These are phyloP conservation scores for Saturnispora sekii DNA, from an alignment of 805 yeast genomes.

Conservation along the genomic window DNA sequence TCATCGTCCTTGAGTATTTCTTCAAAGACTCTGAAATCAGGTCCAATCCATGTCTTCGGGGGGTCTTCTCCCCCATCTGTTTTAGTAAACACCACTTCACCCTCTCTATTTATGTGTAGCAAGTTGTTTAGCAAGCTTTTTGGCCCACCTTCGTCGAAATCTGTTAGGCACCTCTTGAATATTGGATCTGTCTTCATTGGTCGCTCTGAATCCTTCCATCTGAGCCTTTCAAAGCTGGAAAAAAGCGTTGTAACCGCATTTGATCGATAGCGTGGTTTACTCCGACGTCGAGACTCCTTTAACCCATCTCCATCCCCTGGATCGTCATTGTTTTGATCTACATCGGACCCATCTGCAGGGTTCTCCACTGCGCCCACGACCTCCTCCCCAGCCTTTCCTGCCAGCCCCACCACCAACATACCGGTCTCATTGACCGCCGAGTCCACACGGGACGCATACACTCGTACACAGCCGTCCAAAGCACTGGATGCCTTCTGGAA, in stretches of 20 bases:
- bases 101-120: constrained; percentile 34
- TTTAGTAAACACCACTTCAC: constrained; percentile 44
- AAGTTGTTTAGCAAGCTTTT: constrained; percentile 43
- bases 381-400: constrained; percentile 16
- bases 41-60: neutral
- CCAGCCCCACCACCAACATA: constrained; percentile 40
- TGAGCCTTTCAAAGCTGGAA: constrained; percentile 29
- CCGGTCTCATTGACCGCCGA: constrained; percentile 90
- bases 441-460: constrained; percentile 84
- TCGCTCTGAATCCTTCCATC: constrained; percentile 37
- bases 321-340: constrained; percentile 12
- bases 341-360: constrained; percentile 12
- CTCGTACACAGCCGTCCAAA: constrained; percentile 88
- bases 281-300: too few relatives aligned
- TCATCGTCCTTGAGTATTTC: constrained; percentile 3
- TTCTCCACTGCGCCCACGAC: constrained; percentile 15
- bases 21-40: neutral
- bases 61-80: constrained; percentile 19
- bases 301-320: constrained; percentile 10
- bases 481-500: constrained; percentile 89
- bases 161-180: constrained; percentile 46
- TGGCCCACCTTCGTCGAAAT: constrained; percentile 57
- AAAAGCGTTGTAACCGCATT: neutral
- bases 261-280: too few relatives aligned
- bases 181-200: constrained; percentile 46